These are phyloP conservation scores for Cryphonectria japonica DNA, from an alignment of 2,329 filamentous ascomycete species.

Conservation along the genomic window DNA sequence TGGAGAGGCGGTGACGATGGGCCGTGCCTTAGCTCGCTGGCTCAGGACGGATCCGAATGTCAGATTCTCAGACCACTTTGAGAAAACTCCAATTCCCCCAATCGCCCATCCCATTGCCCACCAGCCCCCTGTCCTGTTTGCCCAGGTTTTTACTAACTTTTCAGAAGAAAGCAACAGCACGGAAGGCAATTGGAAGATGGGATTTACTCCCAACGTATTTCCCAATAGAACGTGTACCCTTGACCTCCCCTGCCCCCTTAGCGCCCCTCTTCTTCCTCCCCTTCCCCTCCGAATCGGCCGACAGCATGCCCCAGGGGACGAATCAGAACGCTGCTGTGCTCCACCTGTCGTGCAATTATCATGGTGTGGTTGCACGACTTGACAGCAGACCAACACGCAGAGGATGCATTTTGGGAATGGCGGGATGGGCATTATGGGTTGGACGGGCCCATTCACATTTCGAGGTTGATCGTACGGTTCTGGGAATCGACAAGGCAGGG, in stretches of 20 bases:
- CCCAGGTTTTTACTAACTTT: neutral
- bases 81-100: neutral
- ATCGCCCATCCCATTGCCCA: neutral
- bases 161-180: neutral
- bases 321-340: conserved; percentile 11
- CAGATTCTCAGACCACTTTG: conserved; percentile 12
- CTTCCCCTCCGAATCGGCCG: neutral
- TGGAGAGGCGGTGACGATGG: conserved; percentile 11
- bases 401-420: conserved; percentile 1
- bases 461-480: conserved; percentile 3
- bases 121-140: neutral
- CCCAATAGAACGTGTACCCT: neutral
- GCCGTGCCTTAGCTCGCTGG: conserved; percentile 7
- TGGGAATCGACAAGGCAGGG: neutral
- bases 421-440: neutral
- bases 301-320: neutral
- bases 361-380: conserved; percentile 23
- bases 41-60: conserved; percentile 17
- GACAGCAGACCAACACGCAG: conserved; percentile 27
- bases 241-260: neutral
- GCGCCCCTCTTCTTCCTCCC: neutral
- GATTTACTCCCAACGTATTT: neutral
- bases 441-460: conserved; percentile 6
- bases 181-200: no score
- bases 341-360: conserved; percentile 24